Conservation (phyloP, 345 rosid genomes). For the Gossypium herbaceum region DNA sequence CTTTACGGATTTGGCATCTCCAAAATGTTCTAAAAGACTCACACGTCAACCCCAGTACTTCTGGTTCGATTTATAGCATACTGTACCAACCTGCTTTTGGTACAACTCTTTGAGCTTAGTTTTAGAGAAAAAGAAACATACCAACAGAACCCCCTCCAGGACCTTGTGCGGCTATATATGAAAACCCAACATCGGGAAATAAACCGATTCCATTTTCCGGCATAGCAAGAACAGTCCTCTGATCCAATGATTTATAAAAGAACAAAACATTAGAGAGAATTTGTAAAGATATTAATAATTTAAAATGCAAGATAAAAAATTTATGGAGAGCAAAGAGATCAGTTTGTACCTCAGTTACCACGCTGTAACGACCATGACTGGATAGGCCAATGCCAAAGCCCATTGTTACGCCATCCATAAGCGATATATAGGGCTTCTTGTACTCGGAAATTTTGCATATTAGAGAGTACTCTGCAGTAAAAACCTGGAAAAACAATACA, state of each 20-base stretch:
- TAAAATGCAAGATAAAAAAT: not conserved
- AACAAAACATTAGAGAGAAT: constrained; percentile 14
- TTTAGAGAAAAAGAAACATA: constrained; percentile 27
- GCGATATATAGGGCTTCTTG: constrained; percentile 76
- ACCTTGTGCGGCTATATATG: constrained; percentile 77
- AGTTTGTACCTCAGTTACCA: constrained; percentile 72
- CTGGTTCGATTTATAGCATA: not conserved
- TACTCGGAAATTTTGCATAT: constrained; percentile 86
- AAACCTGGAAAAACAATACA: constrained; percentile 46
- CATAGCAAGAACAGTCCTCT: constrained; percentile 88
- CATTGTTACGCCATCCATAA: constrained; percentile 97
- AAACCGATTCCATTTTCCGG: constrained; percentile 97
- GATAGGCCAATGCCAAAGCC: constrained; percentile 94
- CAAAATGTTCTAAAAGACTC: not conserved
- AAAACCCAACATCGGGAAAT: constrained; percentile 97
- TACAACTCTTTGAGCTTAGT: constrained; percentile 1
- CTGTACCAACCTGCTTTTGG: not conserved
- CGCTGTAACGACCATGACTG: constrained; percentile 86
- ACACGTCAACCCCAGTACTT: constrained; percentile 4
- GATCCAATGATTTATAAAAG: constrained; percentile 14
- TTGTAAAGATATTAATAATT: not conserved
- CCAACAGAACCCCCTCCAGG: constrained; percentile 97
- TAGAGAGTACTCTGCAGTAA: constrained; percentile 76
- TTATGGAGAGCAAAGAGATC: constrained; percentile 5
- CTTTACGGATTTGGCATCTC: not conserved